Percentiles rank a stretch among this genome's conserved stretches.
Conservation (phyloP, 768 basidiomycete genomes). For the Psilocybe sp. region DNA sequence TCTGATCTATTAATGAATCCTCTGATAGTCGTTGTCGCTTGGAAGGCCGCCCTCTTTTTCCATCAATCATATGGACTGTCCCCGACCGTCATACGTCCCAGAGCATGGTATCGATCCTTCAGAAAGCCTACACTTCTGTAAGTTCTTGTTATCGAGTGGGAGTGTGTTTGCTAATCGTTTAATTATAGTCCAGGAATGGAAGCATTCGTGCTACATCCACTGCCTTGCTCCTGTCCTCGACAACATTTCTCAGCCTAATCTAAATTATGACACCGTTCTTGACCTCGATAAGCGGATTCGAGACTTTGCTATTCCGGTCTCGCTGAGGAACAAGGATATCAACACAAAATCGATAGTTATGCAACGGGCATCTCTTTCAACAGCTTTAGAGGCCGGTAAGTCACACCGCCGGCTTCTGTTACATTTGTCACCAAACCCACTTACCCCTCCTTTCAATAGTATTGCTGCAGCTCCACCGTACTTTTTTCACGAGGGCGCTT, state of each 20-base stretch:
- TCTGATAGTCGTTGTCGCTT: constrained; percentile 52
- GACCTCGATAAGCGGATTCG: constrained; percentile 58
- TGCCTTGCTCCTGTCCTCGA: constrained; percentile 64
- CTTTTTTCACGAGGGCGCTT: constrained; percentile 65
- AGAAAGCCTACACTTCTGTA: constrained; percentile 41
- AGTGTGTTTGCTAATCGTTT: constrained; percentile 5
- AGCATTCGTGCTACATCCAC: constrained; percentile 56
- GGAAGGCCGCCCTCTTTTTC: constrained; percentile 68
- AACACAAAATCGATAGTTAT: constrained; percentile 48
- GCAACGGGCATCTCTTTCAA: constrained; percentile 58
- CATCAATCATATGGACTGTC: constrained; percentile 59
- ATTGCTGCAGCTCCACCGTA: constrained; percentile 63
- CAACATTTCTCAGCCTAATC: constrained; percentile 49
- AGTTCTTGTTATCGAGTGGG: constrained; percentile 12
- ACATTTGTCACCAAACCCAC: neutral
- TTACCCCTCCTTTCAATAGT: constrained; percentile 33
- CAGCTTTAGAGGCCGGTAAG: constrained; percentile 61
- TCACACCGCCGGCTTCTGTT: constrained; percentile 1
- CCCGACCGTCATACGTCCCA: constrained; percentile 42
- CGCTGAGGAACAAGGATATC: constrained; percentile 40
- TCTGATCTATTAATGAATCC: neutral
- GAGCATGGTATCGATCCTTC: constrained; percentile 34
- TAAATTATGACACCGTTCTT: constrained; percentile 49
- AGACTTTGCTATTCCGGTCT: constrained; percentile 54
- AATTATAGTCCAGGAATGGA: constrained; percentile 64